Evolutionary conservation across 176 grass and related monocot genomes (phyloP), one percentile per base, ranked within the genome.

Genomic region (Avena eriantha): DNA sequence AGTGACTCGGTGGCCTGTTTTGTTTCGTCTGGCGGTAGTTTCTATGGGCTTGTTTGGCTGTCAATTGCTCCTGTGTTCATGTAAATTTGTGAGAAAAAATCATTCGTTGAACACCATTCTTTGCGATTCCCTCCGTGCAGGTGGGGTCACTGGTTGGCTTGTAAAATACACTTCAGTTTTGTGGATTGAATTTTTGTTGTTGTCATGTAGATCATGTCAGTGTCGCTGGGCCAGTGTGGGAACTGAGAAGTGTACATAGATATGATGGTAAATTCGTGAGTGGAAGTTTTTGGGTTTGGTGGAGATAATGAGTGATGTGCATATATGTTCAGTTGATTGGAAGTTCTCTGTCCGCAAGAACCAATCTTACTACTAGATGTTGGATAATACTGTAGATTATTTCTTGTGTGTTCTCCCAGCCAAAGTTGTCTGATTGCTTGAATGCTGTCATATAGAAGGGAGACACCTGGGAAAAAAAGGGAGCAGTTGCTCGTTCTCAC

Each of bases 101-200:
- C 80, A 88, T 91, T 85, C 43, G 58, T 85, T 88, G 60, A 76
- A 76, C 73, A 69, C 69, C 41, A 34, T 74, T 83, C 26, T 87
- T 87, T 49, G 2, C 41, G 0, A 7, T 66, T 14, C 47, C 15
- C 11, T 35, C 16, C 12, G 23, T 55, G n/a, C 3, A 41, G 4
- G 11, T 35, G 76, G 24, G 14, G 22, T 49, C n/a, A 65, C 78
- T 60, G 82, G 41, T 41, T 59, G 75, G 36, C 43, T 70, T 91
- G 88, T 87, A 46, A 81, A 24, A 76, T 5, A 53, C 2, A 53
- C 2, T 65, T 69, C 69, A 81, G 7, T 84, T 87, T 85, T 81
- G 89, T 91, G 69, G 47, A 81, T 69, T 53, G 51, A 14, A 48
- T 24, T 73, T 68, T 34, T 73, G 5, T 49, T 43, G 21, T 26